Percentiles rank a stretch among this genome's conserved stretches.
Conservation (phyloP, 306 rosid species). For the Gynostemma pentaphyllum region DNA sequence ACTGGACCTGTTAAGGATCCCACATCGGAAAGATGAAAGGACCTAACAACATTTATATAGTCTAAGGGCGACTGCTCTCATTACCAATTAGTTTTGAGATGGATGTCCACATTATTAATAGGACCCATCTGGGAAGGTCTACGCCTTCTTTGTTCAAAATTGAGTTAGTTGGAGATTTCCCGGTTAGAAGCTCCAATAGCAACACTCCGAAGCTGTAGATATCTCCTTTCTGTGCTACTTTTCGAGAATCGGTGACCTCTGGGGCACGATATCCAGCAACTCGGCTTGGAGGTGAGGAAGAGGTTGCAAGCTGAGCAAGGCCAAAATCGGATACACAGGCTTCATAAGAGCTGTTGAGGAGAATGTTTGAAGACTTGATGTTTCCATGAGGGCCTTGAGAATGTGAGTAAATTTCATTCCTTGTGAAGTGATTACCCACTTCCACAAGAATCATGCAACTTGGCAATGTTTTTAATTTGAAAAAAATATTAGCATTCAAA, state of each 20-base stretch:
- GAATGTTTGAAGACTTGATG: constrained; percentile 79
- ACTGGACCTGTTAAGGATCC: too few species aligned
- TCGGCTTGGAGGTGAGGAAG: constrained; percentile 56
- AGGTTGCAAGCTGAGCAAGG: constrained; percentile 61
- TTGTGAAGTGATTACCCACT: too few species aligned
- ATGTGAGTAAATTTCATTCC: constrained; percentile 60
- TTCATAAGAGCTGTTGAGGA: constrained; percentile 53
- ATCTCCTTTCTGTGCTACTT: constrained; percentile 64
- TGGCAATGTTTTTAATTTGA: too few species aligned
- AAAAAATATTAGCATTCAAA: too few species aligned
- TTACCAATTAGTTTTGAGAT: too few species aligned
- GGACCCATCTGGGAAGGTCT: constrained; percentile 97
- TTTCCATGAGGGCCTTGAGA: constrained; percentile 78
- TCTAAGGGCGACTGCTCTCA: too few species aligned
- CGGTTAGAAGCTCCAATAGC: constrained; percentile 80
- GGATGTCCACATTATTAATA: too few species aligned
- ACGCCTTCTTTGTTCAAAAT: constrained; percentile 68
- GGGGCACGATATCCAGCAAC: constrained; percentile 84
- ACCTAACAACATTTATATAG: too few species aligned
- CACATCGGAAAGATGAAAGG: too few species aligned
- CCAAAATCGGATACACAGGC: constrained; percentile 75
- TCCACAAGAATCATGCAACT: too few species aligned
- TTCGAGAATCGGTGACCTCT: constrained; percentile 59
- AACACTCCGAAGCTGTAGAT: constrained; percentile 86
- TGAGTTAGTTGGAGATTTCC: constrained; percentile 75